Conservation (phyloP, 2,329 filamentous ascomycete species). For the Ophiocordyceps camponoti-saundersi region DNA sequence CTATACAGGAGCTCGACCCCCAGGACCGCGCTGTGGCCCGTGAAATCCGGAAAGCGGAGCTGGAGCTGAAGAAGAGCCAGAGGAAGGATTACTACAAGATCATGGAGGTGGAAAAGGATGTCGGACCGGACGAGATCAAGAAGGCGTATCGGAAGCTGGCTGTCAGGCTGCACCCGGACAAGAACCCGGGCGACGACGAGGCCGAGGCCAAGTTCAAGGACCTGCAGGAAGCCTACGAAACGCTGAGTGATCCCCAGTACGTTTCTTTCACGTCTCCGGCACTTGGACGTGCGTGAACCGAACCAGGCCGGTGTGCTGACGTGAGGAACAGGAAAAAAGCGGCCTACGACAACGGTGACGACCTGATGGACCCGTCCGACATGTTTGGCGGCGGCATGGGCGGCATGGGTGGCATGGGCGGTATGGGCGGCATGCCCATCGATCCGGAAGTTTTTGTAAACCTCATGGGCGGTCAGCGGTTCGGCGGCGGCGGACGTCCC, state of each 20-base stretch:
- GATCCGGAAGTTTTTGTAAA: conserved; percentile 67
- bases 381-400: conserved; percentile 61
- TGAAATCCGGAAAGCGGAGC: conserved; percentile 77
- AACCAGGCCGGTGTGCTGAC: conserved; percentile 14
- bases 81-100: conserved; percentile 99
- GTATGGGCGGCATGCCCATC: conserved; percentile 39
- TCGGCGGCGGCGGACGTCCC: conserved; percentile 28
- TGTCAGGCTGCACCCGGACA: conserved; percentile 90
- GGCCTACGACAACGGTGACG: conserved; percentile 81
- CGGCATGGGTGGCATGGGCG: conserved; percentile 43
- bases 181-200: conserved; percentile 74
- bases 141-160: conserved; percentile 92
- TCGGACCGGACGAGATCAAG: conserved; percentile 74
- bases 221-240: conserved; percentile 92
- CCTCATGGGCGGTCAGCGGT: conserved; percentile 56
- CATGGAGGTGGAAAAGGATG: conserved; percentile 72
- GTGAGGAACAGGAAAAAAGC: conserved; percentile 52
- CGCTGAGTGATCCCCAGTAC: conserved; percentile 81
- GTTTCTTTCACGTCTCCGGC: conserved; percentile 15
- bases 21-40: conserved; percentile 64
- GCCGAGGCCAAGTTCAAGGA: conserved; percentile 95
- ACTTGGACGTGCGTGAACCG: neutral
- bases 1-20: conserved; percentile 66
- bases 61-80: conserved; percentile 94
- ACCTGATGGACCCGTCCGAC: conserved; percentile 74